These are phyloP conservation scores for Eucalyptus marginata DNA, from an alignment of 345 rosid genomes.

Conservation along the genomic window DNA sequence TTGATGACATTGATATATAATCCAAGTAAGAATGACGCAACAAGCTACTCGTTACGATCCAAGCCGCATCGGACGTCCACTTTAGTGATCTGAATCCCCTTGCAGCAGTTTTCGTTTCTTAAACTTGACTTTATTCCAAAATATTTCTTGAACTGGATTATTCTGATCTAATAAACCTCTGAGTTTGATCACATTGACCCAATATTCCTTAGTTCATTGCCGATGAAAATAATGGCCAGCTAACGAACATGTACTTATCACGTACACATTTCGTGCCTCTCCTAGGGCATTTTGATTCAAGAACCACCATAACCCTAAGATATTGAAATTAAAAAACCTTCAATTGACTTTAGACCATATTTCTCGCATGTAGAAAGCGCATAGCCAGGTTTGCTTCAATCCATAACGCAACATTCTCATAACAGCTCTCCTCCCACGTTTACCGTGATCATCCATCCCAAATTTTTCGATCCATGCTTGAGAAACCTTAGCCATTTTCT, in stretches of 20 bases:
- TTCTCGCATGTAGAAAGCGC: neutral
- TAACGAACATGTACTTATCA: neutral
- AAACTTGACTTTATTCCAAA: neutral
- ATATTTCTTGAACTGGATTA: neutral
- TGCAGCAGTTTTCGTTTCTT: neutral
- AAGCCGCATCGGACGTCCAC: neutral
- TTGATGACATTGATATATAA: neutral
- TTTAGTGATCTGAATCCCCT: neutral
- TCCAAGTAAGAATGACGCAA: neutral
- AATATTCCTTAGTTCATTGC: neutral
- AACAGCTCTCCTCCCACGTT: neutral
- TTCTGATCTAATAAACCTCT: neutral
- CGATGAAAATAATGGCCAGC: neutral
- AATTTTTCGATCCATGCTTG: neutral
- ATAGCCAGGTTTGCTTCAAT: neutral
- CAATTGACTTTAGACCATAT: neutral
- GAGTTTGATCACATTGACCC: neutral
- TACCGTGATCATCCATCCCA: neutral
- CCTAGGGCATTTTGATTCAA: neutral
- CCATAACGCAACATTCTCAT: neutral
- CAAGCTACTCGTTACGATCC: neutral
- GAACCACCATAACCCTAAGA: neutral
- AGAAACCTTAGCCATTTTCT: neutral
- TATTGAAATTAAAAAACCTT: neutral
- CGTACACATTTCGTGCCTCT: neutral